Evolutionary conservation across 768 basidiomycete genomes (phyloP), one percentile per base, ranked within the genome.

Genomic region (Gyrodon lividus): DNA sequence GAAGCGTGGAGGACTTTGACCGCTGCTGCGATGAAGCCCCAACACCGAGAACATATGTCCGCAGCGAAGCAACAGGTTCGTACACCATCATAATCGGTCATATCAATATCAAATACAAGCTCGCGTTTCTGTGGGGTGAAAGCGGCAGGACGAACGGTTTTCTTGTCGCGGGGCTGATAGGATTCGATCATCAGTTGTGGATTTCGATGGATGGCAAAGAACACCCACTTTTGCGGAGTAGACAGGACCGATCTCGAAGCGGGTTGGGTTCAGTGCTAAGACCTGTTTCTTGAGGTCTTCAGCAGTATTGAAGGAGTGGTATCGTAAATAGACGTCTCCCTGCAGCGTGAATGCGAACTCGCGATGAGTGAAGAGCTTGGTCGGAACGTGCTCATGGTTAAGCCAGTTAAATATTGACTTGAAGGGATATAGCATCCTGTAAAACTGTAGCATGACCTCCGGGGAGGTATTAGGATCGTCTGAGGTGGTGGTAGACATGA

Each of bases 61-160:
- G 93, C 91, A 43, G 82, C 89, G 12, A 86, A 84, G 72, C 97
- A 98, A 70, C 97, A 99, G 1, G 94, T 98, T 43, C 97, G 86
- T 62, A 98, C 82, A 40, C 85, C 77, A 67, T 99, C 96, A 72
- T 98, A 99, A 72, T 99, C 97, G 14, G 97, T 96, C 97, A 99
- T 98, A 71, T 99, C 97, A 66, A 99, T 98, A 82, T 99, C 97
- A 67, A 99, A 97, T 0, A 98, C 96, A 38, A 99, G 86, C 67
- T 98, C 97, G 52, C 97, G 87, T 56, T 83, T 80, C 30, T 81
- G 67, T 0, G 97, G 93, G 39, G 78, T 75, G 58, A 98, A 85
- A 0, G 77, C 77, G 2, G 73, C 70, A n/a, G 85, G 74, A 10
- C 83, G 82, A 14, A 92, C 76, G 0, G 89, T 86, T 63, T 95